A percentile compares a stretch with the other conserved stretches of the same genome.
Conservation (phyloP, 768 basidiomycete species). For the Baorangia bicolor region DNA sequence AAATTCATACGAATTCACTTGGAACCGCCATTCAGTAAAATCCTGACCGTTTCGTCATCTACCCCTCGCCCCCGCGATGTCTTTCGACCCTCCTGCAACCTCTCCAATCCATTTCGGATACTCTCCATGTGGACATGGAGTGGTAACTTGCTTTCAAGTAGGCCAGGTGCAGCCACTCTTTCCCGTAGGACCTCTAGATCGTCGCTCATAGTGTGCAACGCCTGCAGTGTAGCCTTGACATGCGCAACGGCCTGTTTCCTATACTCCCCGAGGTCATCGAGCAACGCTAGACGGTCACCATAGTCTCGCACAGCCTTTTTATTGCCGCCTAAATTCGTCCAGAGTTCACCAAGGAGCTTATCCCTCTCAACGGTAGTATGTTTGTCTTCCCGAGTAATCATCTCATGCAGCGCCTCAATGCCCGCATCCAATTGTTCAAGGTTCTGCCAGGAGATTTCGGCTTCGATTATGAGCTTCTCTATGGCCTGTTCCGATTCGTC, state of each 20-base stretch:
- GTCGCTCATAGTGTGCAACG: too few species aligned
- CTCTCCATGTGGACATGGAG: too few species aligned
- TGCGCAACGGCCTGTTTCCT: too few species aligned
- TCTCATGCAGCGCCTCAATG: slow-evolving; percentile 55
- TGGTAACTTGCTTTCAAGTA: slow-evolving; percentile 58
- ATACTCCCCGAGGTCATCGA: too few species aligned
- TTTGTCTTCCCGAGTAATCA: slow-evolving; percentile 57
- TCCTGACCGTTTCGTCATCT: too few species aligned
- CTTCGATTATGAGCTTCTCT: slow-evolving; percentile 60
- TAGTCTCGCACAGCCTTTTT: slow-evolving; percentile 44
- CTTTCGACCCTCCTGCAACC: slow-evolving; percentile 50
- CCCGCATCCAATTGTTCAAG: slow-evolving; percentile 63
- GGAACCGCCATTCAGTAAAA: too few species aligned
- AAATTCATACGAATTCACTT: slow-evolving; percentile 3
- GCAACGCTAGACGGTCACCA: slow-evolving; percentile 50
- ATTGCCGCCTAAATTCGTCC: slow-evolving; percentile 71
- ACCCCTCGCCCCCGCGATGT: too few species aligned
- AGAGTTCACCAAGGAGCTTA: slow-evolving; percentile 61
- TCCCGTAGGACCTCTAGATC: slow-evolving; percentile 78
- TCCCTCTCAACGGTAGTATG: slow-evolving; percentile 43
- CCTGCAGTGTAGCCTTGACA: too few species aligned
- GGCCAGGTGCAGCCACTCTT: slow-evolving; percentile 64
- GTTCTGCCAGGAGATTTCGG: slow-evolving; percentile 52
- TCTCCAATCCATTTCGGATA: slow-evolving; percentile 61
- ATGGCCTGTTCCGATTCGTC: slow-evolving; percentile 51